These are phyloP conservation scores for Plicaturopsis crispa DNA, from an alignment of 768 basidiomycete genomes.

Conservation along the genomic window DNA sequence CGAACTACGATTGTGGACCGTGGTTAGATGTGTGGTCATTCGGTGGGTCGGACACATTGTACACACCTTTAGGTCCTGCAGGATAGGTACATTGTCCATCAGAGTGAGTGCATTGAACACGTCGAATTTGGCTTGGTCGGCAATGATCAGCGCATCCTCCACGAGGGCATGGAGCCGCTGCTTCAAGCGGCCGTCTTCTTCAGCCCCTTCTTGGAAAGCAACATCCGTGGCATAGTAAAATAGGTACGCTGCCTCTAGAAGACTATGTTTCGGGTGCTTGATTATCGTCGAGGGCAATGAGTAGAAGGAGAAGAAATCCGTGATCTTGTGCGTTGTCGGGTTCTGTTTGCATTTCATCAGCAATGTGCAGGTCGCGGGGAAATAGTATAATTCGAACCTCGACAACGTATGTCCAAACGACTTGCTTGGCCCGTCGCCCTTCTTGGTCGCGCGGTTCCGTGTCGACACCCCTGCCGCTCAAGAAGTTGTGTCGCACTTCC, in stretches of 20 bases:
- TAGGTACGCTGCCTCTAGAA: constrained; percentile 89
- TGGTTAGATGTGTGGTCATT: not conserved
- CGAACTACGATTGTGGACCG: constrained; percentile 52
- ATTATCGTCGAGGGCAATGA: constrained; percentile 93
- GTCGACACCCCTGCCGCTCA: constrained; percentile 71
- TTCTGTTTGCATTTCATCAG: constrained; percentile 65
- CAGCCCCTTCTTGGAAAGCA: constrained; percentile 54
- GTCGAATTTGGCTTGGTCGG: constrained; percentile 83
- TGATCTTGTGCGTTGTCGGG: constrained; percentile 73
- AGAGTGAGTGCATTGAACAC: constrained; percentile 93
- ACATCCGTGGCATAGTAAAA: constrained; percentile 90
- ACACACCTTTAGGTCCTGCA: constrained; percentile 77
- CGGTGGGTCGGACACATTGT: not conserved
- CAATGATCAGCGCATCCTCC: constrained; percentile 74
- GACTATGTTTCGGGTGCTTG: constrained; percentile 56
- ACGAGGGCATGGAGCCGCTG: constrained; percentile 65
- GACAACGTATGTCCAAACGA: constrained; percentile 94
- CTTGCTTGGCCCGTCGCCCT: constrained; percentile 66
- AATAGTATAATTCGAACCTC: constrained; percentile 39
- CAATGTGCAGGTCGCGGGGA: constrained; percentile 1
- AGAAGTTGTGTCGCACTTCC: constrained; percentile 81
- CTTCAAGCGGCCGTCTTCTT: constrained; percentile 57
- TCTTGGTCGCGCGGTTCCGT: constrained; percentile 23
- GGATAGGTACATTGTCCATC: constrained; percentile 85
- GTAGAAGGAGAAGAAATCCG: constrained; percentile 97